These are phyloP conservation scores for Monilinia fructigena DNA, from an alignment of 2,329 filamentous ascomycete species.

Conservation along the genomic window DNA sequence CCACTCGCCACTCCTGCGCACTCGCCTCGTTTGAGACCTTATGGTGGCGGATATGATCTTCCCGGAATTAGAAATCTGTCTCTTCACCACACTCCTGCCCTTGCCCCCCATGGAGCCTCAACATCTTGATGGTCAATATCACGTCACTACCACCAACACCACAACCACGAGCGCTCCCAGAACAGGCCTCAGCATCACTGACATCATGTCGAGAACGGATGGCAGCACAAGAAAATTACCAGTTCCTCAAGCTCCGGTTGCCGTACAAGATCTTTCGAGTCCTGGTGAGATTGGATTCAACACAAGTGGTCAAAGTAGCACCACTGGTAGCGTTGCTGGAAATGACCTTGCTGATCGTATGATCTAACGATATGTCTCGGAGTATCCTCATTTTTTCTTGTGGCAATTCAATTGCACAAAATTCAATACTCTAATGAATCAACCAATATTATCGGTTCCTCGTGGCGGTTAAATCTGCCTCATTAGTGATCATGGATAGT, in stretches of 20 bases:
- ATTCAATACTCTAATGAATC: neutral
- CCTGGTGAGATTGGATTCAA: conserved; percentile 57
- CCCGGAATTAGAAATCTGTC: conserved; percentile 78
- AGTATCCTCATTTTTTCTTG: neutral
- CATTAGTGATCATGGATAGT: neutral
- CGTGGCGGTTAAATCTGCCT: neutral
- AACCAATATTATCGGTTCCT: neutral
- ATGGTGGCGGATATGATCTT: conserved; percentile 70
- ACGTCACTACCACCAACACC: conserved; percentile 50
- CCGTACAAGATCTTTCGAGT: conserved; percentile 79
- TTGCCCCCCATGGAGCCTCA: conserved; percentile 66
- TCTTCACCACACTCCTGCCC: conserved; percentile 61
- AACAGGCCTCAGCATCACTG: conserved; percentile 76
- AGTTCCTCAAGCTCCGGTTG: conserved; percentile 84
- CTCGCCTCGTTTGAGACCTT: conserved; percentile 82
- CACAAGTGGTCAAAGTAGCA: conserved; percentile 73
- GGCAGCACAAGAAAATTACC: conserved; percentile 87
- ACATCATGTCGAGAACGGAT: conserved; percentile 89
- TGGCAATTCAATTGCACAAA: neutral
- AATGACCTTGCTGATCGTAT: conserved; percentile 62
- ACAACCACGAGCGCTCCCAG: conserved; percentile 48
- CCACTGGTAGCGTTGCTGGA: conserved; percentile 74
- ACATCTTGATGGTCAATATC: conserved; percentile 39
- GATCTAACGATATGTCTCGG: conserved; percentile 5
- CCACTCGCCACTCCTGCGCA: conserved; percentile 95